Conservation (phyloP, 2,329 filamentous ascomycete species). For the Penicillium sp. region DNA sequence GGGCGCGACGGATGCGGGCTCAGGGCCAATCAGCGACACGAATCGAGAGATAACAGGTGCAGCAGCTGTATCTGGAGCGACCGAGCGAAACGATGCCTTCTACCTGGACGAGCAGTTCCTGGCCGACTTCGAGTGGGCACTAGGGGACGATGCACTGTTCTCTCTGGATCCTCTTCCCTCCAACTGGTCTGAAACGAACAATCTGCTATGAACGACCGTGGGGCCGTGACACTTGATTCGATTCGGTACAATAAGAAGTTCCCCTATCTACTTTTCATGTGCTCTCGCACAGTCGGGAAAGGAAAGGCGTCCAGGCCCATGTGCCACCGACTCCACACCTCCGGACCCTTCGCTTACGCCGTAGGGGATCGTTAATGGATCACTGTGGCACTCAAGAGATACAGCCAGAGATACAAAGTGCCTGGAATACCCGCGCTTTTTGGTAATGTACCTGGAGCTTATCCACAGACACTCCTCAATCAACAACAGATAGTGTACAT, state of each 20-base stretch:
- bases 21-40: conserved; percentile 4
- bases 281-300: background rate
- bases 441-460: too few species aligned
- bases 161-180: conserved; percentile 25
- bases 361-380: background rate
- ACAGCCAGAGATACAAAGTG: background rate
- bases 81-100: conserved; percentile 21
- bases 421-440: background rate
- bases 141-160: conserved; percentile 32
- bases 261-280: background rate
- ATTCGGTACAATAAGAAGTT: background rate
- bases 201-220: conserved; percentile 7
- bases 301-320: background rate
- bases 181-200: conserved; percentile 20
- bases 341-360: background rate
- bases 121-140: conserved; percentile 40
- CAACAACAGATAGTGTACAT: too few species aligned
- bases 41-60: conserved; percentile 6
- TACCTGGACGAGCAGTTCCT: conserved; percentile 40
- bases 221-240: background rate
- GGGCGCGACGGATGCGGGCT: conserved; percentile 6
- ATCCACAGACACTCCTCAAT: too few species aligned
- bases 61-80: background rate
- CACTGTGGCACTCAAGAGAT: background rate
- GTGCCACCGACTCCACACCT: background rate